Base-by-base conservation (phyloP, 805 yeast species). In the Starmera pachycereana region DNA sequence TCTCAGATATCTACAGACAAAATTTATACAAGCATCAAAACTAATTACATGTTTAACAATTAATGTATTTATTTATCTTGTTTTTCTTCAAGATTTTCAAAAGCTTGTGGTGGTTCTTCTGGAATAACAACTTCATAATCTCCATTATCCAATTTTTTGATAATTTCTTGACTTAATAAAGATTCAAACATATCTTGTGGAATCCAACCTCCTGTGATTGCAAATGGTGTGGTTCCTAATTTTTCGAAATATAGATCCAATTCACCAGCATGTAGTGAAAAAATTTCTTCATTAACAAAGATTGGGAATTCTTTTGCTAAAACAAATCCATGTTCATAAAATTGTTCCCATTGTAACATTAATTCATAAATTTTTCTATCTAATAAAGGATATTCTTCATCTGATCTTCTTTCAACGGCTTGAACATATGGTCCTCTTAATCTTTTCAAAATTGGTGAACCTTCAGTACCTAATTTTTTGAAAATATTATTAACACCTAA, bases 181-280 rank as follows among this genome's bases (percentile, higher is more conserved):
- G 74, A 73, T 29, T 76, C 81, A 54, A 90, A 89, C 82, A 87
- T 77, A 56, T 87, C 95, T 56, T 87, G 96, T 13, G 97, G 96
- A 42, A 92, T 74, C 96, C 97, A 90, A 6, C 96, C 96, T 40
- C 84, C 82, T 19, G 96, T 83, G 36, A 90, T 90, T 28, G 85
- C 81, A 61, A 87, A 89, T 33, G 97, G 96, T 38, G 78, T 71
- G 6, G 78, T 68, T 31, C 81, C 71, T 36, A 83, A 62, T 49
- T 75, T 77, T 46, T 73, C 64, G 60, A 86, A 90, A 65, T 85
- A 83, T 28, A 68, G 72, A 43, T 74, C 78, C 50, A 86, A 68
- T 22, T 71, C 73, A 18, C 65, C 53, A 39, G 74, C 76, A 53
- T 79, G 82, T 38, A 65, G 58, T 43, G 76, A 75, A 35, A 83